Evolutionary conservation across 164 flowering plant genomes (phyloP), one percentile per base, ranked within the genome.

Genomic region (Houttuynia cordata): DNA sequence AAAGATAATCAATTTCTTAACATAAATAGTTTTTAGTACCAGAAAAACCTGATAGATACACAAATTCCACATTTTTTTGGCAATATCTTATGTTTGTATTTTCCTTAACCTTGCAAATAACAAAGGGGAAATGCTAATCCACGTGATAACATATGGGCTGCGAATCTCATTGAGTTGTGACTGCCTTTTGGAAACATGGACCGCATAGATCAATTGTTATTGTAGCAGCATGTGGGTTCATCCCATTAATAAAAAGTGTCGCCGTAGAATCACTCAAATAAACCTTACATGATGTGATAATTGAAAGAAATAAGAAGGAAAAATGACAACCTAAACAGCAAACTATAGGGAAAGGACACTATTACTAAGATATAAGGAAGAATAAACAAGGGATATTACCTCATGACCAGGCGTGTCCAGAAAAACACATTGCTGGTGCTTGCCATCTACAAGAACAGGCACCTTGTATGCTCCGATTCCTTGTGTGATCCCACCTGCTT

Each of bases 401-500:
- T 92, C 91, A 71, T 92, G 98, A 42, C 98, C 98, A 42, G 98
- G 96, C 64, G 98, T 92, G 67, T 92, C 98, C 65, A 92, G 95
- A 67, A 92, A 85, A 70, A 89, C 91, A 75, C 98, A 92, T 52
- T 88, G 72, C 51, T 76, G 89, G 63, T 55, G 61, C 74, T 80
- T 81, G 47, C 93, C 93, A 67, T 92, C 96, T 42, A 88, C 76
- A 58, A 93, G 87, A 59, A 92, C 86, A 60, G 73, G 70, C 51
- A 92, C 89, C 69, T 81, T 85, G 75, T 92, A 92, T 52, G 96
- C 98, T 23, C 98, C 98, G 76, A 89, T 88, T 63, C 98, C 98
- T 77, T 92, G 98, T 47, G 98, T 91, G 57, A 91, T 91, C 52
- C 98, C 98, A 64, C 98, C 98, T 37, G 96, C 96, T 81, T 91